phyloP scores from a whole-genome alignment of 805 yeast species.

The Soucietia sequanensis region DNA sequence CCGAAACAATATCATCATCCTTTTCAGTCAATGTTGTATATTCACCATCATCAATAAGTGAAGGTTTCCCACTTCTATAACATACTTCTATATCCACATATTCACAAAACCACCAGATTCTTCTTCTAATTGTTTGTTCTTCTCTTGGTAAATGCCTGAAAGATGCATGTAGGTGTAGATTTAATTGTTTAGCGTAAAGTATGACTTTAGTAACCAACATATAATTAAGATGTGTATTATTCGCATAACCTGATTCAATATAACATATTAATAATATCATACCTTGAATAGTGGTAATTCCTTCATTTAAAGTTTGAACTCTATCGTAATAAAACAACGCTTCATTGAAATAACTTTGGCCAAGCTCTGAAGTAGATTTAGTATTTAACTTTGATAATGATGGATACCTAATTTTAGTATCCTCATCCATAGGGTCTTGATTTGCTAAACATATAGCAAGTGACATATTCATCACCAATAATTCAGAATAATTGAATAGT shows the following conservation, averaged over 20 bases:
- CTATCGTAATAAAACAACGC: slow-evolving; percentile 53
- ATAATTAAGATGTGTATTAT: slow-evolving; percentile 14
- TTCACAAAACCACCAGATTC: slow-evolving; percentile 32
- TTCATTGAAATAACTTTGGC: slow-evolving; percentile 16
- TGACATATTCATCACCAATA: slow-evolving; percentile 28
- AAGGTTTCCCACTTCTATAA: slow-evolving; percentile 29
- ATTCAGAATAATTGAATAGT: no score
- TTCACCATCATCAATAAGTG: slow-evolving; percentile 20
- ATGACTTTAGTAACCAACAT: slow-evolving; percentile 18
- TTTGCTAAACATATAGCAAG: slow-evolving; percentile 22
- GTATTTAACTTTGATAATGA: slow-evolving; percentile 5
- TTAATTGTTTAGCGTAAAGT: slow-evolving; percentile 30
- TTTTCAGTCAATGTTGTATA: slow-evolving; percentile 16
- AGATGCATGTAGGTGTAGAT: slow-evolving; percentile 22
- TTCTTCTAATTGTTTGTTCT: slow-evolving; percentile 15
- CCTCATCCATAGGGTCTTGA: slow-evolving; percentile 9
- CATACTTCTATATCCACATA: slow-evolving; percentile 24
- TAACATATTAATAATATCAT: slow-evolving; percentile 44
- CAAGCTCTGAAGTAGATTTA: slow-evolving; percentile 12
- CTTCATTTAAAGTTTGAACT: slow-evolving; percentile 46
- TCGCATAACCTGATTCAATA: slow-evolving; percentile 23
- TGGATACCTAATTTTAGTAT: slow-evolving; percentile 9
- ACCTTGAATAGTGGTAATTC: slow-evolving; percentile 48
- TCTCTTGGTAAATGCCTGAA: slow-evolving; percentile 8
- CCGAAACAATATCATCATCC: slow-evolving; percentile 13